Evolutionary conservation across 352 stramenopile species (phyloP), one percentile per base, ranked within the genome.

Genomic region (Pythium grandisporangium): DNA sequence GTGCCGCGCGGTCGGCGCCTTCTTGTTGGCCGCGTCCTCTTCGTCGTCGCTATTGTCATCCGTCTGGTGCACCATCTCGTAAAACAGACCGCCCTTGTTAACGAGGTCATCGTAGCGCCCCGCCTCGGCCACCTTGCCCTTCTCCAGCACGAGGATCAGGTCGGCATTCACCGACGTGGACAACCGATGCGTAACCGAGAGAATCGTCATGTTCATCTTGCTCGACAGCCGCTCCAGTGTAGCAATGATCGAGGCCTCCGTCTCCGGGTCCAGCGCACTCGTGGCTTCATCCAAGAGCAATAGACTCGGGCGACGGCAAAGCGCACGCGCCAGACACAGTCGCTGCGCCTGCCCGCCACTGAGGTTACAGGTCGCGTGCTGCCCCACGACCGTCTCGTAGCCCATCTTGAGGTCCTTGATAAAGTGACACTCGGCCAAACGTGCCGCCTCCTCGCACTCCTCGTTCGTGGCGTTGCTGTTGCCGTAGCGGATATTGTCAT

Each of bases 151-250:
- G 30, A 93, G 37, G 45, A 93, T 91, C 48, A 84, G 51, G 40
- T 93, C 78, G 1, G 81, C 65, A 52, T 93, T 88, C 21, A 85
- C 29, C 6, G 73, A 46, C 20, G 81, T 93, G 33, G 78, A 87
- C 49, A 93, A 62, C n/a, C 81, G 78, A 58, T 93, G 81, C 21
- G 81, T 93, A n/a, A 93, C 78, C 25, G 78, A 92, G 42, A 93
- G 70, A 42, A 93, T 92, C 36, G 81, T 92, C 75, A 90, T 92
- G 58, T 84, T 80, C 71, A 85, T 88, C 59, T 88, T 89, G 55
- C 67, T 52, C 37, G 74, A 72, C 27, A 92, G 57, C 4, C 76
- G 75, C 51, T 92, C 78, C 10, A 93, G 55, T 11, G 78, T 93
- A 16, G 74, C 63, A 14, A 93, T 68, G 39, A 93, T 90, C 10